These are phyloP conservation scores for Macroventuria anomochaeta DNA, from an alignment of 2,329 filamentous ascomycete genomes.

Conservation along the genomic window DNA sequence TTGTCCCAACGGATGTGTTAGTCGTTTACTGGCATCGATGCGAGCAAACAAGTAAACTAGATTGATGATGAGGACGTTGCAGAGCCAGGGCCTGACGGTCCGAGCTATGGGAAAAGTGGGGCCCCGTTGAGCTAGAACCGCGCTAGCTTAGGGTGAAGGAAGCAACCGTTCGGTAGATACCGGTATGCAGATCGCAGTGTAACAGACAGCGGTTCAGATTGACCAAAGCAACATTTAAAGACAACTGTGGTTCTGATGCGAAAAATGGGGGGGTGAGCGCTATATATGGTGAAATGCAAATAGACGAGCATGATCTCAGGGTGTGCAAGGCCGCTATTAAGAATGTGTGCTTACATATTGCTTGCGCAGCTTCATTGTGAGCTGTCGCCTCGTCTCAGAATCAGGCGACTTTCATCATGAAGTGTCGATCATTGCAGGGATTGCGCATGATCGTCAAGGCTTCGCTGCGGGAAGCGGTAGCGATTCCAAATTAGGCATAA, in stretches of 20 bases:
- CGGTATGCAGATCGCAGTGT: background rate
- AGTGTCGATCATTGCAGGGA: slow-evolving; percentile 7
- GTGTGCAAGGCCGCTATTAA: background rate
- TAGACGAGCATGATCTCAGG: background rate
- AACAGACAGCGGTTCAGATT: background rate
- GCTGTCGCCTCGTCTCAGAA: slow-evolving; percentile 3
- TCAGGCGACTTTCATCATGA: slow-evolving; percentile 12
- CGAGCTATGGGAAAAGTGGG: slow-evolving; percentile 1
- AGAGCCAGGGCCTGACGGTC: background rate
- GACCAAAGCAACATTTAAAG: background rate
- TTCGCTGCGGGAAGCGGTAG: slow-evolving; percentile 3
- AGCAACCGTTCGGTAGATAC: background rate
- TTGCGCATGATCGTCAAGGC: slow-evolving; percentile 6
- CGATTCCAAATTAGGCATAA: background rate
- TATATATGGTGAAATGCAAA: background rate
- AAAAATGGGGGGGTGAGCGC: no score
- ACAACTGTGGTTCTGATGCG: background rate
- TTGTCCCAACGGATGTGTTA: background rate
- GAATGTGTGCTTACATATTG: background rate
- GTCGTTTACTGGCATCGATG: background rate
- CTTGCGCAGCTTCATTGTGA: slow-evolving; percentile 4
- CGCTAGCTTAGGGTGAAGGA: slow-evolving; percentile 6
- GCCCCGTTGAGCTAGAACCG: background rate
- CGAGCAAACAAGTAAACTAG: background rate
- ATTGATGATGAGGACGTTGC: background rate